These are phyloP conservation scores for Davidsoniella eucalypti DNA, from an alignment of 2,329 filamentous ascomycete species.

Conservation along the genomic window DNA sequence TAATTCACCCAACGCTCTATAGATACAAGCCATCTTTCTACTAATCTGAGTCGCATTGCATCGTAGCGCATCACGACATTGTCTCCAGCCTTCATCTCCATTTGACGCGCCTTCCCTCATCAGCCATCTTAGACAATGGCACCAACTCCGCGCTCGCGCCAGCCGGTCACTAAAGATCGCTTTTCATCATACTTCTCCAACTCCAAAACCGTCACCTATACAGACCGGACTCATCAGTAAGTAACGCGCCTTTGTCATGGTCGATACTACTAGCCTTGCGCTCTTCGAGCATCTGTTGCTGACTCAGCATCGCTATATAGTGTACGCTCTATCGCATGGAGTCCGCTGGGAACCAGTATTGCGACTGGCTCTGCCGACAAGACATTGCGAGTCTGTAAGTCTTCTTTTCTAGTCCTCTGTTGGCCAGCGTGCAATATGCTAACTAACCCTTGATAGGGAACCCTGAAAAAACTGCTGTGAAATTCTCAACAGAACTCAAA, in stretches of 20 bases:
- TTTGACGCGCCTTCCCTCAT: not conserved
- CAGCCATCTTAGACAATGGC: not conserved
- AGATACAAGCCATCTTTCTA: too few species aligned
- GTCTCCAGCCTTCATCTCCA: too few species aligned
- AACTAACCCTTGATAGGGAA: conserved; percentile 36
- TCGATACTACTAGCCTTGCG: conserved; percentile 41
- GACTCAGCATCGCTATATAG: conserved; percentile 23
- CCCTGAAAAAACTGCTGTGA: conserved; percentile 56
- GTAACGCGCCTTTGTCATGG: conserved; percentile 49
- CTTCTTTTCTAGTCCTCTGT: not conserved
- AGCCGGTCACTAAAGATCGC: conserved; percentile 49
- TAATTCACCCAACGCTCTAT: too few species aligned
- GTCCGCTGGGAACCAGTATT: conserved; percentile 65
- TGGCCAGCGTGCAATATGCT: not conserved
- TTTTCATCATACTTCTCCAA: conserved; percentile 51
- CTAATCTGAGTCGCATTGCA: too few species aligned
- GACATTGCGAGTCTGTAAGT: conserved; percentile 55
- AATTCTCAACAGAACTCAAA: conserved; percentile 59
- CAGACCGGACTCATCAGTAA: conserved; percentile 48
- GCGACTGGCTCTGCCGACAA: conserved; percentile 63
- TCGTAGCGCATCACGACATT: too few species aligned
- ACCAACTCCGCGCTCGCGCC: conserved; percentile 15
- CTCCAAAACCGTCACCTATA: conserved; percentile 56
- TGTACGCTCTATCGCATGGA: conserved; percentile 75
- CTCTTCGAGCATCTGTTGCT: conserved; percentile 46